Conservation (phyloP, 164 flowering plant species). For the Kingdonia uniflora region DNA sequence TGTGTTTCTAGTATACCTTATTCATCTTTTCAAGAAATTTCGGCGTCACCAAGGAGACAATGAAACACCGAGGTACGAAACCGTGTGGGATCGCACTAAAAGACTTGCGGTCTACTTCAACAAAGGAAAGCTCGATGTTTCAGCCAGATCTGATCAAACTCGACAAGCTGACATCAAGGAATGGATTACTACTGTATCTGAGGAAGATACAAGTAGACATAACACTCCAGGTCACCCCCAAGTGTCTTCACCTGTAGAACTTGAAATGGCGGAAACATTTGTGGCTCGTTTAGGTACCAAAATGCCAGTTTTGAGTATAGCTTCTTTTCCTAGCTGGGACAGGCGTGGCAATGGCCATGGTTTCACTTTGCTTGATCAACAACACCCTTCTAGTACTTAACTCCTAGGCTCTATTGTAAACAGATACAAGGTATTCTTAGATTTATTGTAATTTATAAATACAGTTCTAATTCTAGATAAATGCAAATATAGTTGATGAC, state of each 20-base stretch:
- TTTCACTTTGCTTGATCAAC: too few relatives aligned
- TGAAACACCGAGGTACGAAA: not conserved
- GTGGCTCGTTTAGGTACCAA: not conserved
- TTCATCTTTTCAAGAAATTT: slow-evolving; percentile 3
- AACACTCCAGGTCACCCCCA: not conserved
- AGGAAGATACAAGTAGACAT: not conserved
- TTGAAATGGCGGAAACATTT: not conserved
- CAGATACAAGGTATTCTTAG: too few relatives aligned
- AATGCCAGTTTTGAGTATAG: not conserved
- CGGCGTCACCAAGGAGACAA: not conserved
- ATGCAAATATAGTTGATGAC: too few relatives aligned
- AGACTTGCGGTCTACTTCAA: not conserved
- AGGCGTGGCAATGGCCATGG: not conserved
- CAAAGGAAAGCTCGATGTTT: not conserved
- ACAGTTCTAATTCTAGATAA: too few relatives aligned
- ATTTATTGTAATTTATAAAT: too few relatives aligned
- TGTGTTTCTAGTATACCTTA: slow-evolving; percentile 14
- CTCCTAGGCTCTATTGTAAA: too few relatives aligned
- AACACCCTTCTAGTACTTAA: too few relatives aligned
- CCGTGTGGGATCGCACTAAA: not conserved
- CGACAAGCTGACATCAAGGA: not conserved
- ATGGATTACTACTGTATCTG: not conserved
- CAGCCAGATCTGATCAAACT: not conserved
- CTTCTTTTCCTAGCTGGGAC: not conserved
- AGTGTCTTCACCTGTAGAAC: not conserved